Conservation (phyloP, 2,329 filamentous ascomycete species). For the Calonectria henricotiae region DNA sequence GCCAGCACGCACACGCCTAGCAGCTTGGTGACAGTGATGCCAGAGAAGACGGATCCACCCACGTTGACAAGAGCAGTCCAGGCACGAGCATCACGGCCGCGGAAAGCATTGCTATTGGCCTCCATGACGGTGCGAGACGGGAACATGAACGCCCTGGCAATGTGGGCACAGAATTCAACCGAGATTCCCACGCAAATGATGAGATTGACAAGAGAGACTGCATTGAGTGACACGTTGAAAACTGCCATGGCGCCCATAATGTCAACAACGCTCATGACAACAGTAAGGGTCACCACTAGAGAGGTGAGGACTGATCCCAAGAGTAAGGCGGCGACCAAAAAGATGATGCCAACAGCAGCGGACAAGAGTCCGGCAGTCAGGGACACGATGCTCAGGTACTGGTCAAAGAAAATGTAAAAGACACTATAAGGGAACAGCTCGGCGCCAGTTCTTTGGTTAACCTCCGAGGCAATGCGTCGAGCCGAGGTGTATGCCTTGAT, state of each 20-base stretch:
- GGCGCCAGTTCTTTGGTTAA: slow-evolving; percentile 80
- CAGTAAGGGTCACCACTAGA: slow-evolving; percentile 86
- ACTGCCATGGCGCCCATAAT: slow-evolving; percentile 97
- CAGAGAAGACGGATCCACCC: slow-evolving; percentile 93
- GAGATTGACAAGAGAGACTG: slow-evolving; percentile 94
- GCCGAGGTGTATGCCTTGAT: slow-evolving; percentile 92
- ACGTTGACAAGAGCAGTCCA: slow-evolving; percentile 97
- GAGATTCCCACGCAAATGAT: slow-evolving; percentile 97
- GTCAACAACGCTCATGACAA: slow-evolving; percentile 93
- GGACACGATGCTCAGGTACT: slow-evolving; percentile 88
- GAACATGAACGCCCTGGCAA: slow-evolving; percentile 96
- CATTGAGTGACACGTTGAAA: slow-evolving; percentile 91
- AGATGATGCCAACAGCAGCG: slow-evolving; percentile 88
- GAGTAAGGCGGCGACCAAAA: slow-evolving; percentile 83
- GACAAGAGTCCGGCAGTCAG: slow-evolving; percentile 86
- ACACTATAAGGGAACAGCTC: slow-evolving; percentile 97
- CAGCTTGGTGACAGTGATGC: slow-evolving; percentile 96
- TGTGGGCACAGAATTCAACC: slow-evolving; percentile 98
- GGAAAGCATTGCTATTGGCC: slow-evolving; percentile 81
- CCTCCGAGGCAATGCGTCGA: slow-evolving; percentile 86
- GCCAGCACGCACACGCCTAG: slow-evolving; percentile 93
- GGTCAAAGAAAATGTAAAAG: slow-evolving; percentile 99
- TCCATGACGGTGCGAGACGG: slow-evolving; percentile 88
- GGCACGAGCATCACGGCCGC: slow-evolving; percentile 86
- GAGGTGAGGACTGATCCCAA: slow-evolving; percentile 89